These are phyloP conservation scores for Amyloporia xantha DNA, from an alignment of 768 basidiomycete genomes.

Conservation along the genomic window DNA sequence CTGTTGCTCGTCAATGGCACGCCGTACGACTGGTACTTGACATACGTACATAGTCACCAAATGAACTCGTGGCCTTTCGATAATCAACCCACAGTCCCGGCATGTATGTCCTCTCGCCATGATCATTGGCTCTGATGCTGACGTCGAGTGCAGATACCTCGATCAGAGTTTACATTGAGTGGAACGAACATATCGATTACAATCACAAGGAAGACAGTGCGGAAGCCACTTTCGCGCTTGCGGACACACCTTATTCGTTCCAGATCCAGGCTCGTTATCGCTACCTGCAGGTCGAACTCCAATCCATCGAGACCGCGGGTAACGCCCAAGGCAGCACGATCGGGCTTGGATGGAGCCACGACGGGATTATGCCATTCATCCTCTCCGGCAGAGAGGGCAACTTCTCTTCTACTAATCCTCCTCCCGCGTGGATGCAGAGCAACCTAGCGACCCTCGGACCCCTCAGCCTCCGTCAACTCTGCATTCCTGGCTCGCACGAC, in stretches of 20 bases:
- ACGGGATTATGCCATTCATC: conserved; percentile 5
- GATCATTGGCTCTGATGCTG: neutral
- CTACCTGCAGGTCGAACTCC: conserved; percentile 1
- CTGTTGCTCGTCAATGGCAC: conserved; percentile 5
- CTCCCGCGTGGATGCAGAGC: conserved; percentile 9
- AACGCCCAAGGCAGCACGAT: conserved; percentile 6
- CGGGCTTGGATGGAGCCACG: conserved; percentile 7
- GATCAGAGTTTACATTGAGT: neutral
- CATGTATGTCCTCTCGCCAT: conserved; percentile 1
- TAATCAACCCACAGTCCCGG: neutral
- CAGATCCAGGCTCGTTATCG: conserved; percentile 4
- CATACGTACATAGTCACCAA: conserved; percentile 1
- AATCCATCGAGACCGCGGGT: neutral
- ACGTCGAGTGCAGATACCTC: neutral
- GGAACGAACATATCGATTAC: neutral
- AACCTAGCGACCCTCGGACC: conserved; percentile 3
- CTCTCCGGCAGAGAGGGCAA: conserved; percentile 3
- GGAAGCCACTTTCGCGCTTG: conserved; percentile 1
- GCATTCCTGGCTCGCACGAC: neutral
- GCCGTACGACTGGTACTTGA: conserved; percentile 7
- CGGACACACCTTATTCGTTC: conserved; percentile 4
- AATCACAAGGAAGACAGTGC: conserved; percentile 1
- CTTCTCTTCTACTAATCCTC: conserved; percentile 8
- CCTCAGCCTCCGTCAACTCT: conserved; percentile 5
- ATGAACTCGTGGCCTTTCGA: conserved; percentile 7